Conservation (phyloP, 2,329 filamentous ascomycete species). For the Fusarium nisikadoi region DNA sequence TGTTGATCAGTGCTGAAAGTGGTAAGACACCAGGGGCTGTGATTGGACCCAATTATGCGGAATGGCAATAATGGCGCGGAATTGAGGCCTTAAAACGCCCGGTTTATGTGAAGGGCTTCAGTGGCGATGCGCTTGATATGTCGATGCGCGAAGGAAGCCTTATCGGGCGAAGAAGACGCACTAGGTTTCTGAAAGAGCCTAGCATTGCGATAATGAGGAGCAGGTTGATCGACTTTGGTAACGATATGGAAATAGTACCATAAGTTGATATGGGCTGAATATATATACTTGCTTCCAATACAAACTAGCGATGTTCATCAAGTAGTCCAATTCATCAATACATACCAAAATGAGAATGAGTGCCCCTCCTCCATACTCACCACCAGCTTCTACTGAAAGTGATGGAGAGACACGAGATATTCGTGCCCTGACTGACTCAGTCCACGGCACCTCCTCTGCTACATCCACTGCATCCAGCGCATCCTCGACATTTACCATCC, state of each 20-base stretch:
- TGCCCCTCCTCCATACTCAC: slow-evolving; percentile 23
- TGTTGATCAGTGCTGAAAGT: not conserved
- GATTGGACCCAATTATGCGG: not conserved
- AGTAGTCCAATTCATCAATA: not conserved
- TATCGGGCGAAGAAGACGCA: not conserved
- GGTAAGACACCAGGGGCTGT: not conserved
- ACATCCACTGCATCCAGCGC: slow-evolving; percentile 5
- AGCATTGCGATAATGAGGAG: not conserved
- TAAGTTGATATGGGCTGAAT: not conserved
- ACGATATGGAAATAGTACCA: not conserved
- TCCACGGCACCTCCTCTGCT: not conserved
- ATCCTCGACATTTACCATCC: not conserved
- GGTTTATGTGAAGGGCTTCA: not conserved
- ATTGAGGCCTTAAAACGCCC: not conserved
- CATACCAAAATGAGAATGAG: slow-evolving; percentile 10
- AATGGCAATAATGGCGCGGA: not conserved
- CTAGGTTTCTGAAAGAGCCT: not conserved
- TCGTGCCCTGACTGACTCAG: not conserved
- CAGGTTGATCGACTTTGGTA: not conserved
- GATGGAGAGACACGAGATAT: not conserved
- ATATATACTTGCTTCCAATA: slow-evolving; percentile 2
- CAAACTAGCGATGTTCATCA: not conserved
- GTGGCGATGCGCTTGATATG: not conserved
- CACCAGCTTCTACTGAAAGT: not conserved
- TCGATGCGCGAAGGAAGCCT: not conserved